phyloP scores from a whole-genome alignment of 805 yeast genomes.

The Pichia paraexigua region DNA sequence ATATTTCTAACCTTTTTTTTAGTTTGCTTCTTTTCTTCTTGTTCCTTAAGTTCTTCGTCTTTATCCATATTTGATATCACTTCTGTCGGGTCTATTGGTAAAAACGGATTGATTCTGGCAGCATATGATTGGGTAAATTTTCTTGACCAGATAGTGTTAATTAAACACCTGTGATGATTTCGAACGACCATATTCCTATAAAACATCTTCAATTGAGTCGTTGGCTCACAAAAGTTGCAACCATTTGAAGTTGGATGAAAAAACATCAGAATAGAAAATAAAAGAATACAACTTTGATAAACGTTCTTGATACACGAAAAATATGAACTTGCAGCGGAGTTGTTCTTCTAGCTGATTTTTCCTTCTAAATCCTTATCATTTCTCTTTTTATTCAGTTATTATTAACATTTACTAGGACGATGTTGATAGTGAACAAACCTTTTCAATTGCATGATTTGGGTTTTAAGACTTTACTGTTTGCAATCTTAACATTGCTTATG shows the following conservation, averaged over 20 bases:
- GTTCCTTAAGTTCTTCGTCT: constrained; percentile 12
- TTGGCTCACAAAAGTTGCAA: neutral
- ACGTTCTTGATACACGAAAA: no score
- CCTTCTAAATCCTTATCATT: neutral
- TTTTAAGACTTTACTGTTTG: constrained; percentile 3
- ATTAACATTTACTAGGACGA: neutral
- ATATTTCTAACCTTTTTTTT: constrained; percentile 17
- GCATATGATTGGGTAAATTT: neutral
- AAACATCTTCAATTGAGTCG: neutral
- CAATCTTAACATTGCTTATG: constrained; percentile 5
- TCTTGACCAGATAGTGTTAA: neutral
- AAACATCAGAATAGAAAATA: no score
- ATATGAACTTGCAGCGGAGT: no score
- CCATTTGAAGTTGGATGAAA: no score
- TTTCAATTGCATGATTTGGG: constrained; percentile 4
- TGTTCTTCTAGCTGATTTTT: no score
- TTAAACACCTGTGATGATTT: neutral
- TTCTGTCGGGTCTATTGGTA: constrained; percentile 36
- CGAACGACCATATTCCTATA: neutral
- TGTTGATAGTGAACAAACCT: constrained; percentile 5
- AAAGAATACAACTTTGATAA: no score
- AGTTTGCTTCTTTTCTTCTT: constrained; percentile 14
- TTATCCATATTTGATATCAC: constrained; percentile 20
- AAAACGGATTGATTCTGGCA: constrained; percentile 28
- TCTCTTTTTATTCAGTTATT: neutral